phyloP scores from a whole-genome alignment of 345 rosid genomes.

The Populus deltoides region DNA sequence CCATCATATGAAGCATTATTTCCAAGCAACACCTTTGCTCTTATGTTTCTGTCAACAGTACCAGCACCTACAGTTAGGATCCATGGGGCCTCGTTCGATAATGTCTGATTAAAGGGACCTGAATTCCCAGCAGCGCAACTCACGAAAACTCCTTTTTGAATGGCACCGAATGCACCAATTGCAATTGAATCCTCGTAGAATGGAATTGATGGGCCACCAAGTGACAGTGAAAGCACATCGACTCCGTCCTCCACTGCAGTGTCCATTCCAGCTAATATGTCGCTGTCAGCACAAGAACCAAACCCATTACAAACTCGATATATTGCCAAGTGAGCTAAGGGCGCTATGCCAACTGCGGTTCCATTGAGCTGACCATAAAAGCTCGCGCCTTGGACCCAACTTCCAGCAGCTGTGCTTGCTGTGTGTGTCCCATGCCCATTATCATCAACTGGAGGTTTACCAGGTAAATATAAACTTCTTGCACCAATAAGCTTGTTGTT shows the following conservation, averaged over 20 bases:
- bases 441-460: conserved; percentile 4
- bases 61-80: conserved; percentile 39
- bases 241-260: conserved; percentile 62
- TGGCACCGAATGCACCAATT: conserved; percentile 36
- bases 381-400: conserved; percentile 28
- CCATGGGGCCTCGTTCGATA: conserved; percentile 39
- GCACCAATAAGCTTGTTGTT: conserved; percentile 27
- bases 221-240: conserved; percentile 52
- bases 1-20: too few relatives aligned
- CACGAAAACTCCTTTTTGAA: conserved; percentile 32
- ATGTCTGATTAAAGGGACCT: conserved; percentile 24
- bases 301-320: conserved; percentile 52
- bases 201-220: conserved; percentile 31
- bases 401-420: conserved; percentile 46
- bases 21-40: conserved; percentile 1
- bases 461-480: not conserved
- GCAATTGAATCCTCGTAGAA: conserved; percentile 28
- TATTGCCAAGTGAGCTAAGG: conserved; percentile 53
- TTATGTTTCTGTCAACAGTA: conserved; percentile 30
- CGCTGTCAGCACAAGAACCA: conserved; percentile 43
- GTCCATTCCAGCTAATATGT: conserved; percentile 58
- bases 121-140: conserved; percentile 39
- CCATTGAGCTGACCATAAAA: conserved; percentile 48
- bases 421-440: conserved; percentile 25
- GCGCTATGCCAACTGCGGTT: conserved; percentile 39